These are phyloP conservation scores for Heterobasidion annosum DNA, from an alignment of 1,284 basidiomycete genomes.

Conservation along the genomic window DNA sequence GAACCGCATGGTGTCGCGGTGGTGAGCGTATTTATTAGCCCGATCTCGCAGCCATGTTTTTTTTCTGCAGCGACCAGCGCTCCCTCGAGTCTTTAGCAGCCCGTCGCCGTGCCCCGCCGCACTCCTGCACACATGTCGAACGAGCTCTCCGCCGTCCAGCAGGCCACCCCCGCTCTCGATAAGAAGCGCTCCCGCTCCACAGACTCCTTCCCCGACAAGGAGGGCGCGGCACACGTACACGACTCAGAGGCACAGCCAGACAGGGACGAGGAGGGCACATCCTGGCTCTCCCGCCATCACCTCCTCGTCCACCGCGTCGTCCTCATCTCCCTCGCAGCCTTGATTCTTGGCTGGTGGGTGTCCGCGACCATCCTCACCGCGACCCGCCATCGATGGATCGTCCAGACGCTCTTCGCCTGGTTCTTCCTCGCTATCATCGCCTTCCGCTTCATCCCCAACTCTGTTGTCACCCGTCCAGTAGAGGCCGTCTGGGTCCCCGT, in stretches of 20 bases:
- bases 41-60: neutral
- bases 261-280: constrained; percentile 10
- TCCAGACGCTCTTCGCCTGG: constrained; percentile 76
- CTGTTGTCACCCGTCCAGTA: constrained; percentile 57
- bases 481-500: constrained; percentile 55
- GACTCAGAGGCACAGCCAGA: constrained; percentile 15
- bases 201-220: constrained; percentile 8
- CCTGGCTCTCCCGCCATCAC: constrained; percentile 11
- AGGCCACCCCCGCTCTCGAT: constrained; percentile 3
- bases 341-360: constrained; percentile 79
- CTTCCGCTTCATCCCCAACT: constrained; percentile 71
- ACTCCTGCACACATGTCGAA: neutral
- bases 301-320: constrained; percentile 29
- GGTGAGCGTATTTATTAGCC: neutral
- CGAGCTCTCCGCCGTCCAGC: neutral
- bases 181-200: constrained; percentile 8
- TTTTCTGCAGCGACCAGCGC: neutral
- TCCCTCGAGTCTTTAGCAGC: neutral
- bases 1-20: constrained; percentile 1
- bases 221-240: constrained; percentile 12
- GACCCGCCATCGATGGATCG: constrained; percentile 73
- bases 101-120: neutral
- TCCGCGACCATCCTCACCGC: constrained; percentile 55
- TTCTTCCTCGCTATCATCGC: constrained; percentile 68
- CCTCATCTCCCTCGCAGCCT: constrained; percentile 39